Evolutionary conservation across 202 grass and related monocot species (phyloP), one percentile per base, ranked within the genome.

Genomic region (Miscanthus sacchariflorus): DNA sequence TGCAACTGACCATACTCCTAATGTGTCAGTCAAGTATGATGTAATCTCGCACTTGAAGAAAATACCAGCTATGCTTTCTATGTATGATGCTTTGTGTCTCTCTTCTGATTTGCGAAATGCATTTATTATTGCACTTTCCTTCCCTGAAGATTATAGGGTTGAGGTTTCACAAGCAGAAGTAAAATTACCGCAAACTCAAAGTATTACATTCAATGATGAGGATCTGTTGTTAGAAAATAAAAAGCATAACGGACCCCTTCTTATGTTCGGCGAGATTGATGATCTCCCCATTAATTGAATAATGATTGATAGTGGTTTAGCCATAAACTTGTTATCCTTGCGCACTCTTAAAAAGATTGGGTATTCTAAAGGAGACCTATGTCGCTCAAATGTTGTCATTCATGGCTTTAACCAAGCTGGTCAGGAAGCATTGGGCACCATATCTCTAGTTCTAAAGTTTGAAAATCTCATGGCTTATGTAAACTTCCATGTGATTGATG

Each of bases 211-310:
- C 0, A 72, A 0, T 1, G 23, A 86, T 17, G 38, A 46, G 4
- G 76, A 80, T 8, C 1, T 70, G 0, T 12, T 86, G 4, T 33
- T 86, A 12, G 66, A 67, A 7, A 12, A 9, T 6, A 61, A 63
- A 8, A 86, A 49, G 0, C 77, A 87, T 4, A 87, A 73, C 1
- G 9, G 38, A 0, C 39, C 68, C 0, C 52, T 87, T 0, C 50
- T 87, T 0, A 87, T 87, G 68, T 80, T 46, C 0, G 68, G 76
- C 4, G 76, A 80, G 7, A 86, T 80, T 7, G 18, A 86, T 48
- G 67, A 72, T 5, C 5, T 59, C 0, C 67, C 50, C 0, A 38
- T 2, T 7, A 72, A 86, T 48, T 67, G 24, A 0, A 80, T 80
- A 0, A 80, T 86, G 76, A 33, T 86, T 6, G 49, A 79, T 17